Evolutionary conservation across 176 grass and related monocot genomes (phyloP), one percentile per base, ranked within the genome.

Genomic region (Echinochloa phyllopogon): DNA sequence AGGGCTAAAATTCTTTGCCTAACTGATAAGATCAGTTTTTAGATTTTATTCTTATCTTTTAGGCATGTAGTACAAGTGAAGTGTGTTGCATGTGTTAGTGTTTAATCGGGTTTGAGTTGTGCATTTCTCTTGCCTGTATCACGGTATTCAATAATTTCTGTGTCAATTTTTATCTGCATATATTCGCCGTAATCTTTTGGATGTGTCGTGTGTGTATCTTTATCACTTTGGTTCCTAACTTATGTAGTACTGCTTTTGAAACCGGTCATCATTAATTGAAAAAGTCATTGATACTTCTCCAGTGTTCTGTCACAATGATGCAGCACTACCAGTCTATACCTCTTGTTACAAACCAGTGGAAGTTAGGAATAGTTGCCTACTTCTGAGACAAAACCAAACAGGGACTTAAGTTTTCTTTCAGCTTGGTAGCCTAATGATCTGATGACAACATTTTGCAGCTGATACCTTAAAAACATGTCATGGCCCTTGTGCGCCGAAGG

Each of bases 1-100:
- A 50, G 37, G 13, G 15, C 15, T 17, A 33, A 84, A 23, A 61
- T 10, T 75, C 72, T 53, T 84, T 84, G 60, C 59, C 38, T 53
- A 52, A 27, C 61, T 33, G 60, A 65, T 40, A 53, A 52, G n/a
- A 53, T 66, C n/a, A 76, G 9, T 13, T 7, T 21, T 9, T 14
- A 29, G 1, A 33, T 33, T 33, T 33, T 33, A 76, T 76, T 55
- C 66, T 57, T 65, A 52, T 40, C 50, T 51, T 51, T 59, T 21
- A 53, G 52, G 72, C 24, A 37, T 10, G 56, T 1, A 47, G 40
- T 47, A 23, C 53, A 61, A 12, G 60, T 49, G 65, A 64, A 6
- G 48, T 3, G 4, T 52, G 38, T 47, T 17, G 68, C 61, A 39
- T 25, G 29, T 81, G 21, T 62, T 83, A 33, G 29, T 33, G 29